Percentiles rank a stretch among this genome's conserved stretches.
These are phyloP conservation scores for Neltuma alba DNA, from an alignment of 306 rosid species.

Conservation along the genomic window DNA sequence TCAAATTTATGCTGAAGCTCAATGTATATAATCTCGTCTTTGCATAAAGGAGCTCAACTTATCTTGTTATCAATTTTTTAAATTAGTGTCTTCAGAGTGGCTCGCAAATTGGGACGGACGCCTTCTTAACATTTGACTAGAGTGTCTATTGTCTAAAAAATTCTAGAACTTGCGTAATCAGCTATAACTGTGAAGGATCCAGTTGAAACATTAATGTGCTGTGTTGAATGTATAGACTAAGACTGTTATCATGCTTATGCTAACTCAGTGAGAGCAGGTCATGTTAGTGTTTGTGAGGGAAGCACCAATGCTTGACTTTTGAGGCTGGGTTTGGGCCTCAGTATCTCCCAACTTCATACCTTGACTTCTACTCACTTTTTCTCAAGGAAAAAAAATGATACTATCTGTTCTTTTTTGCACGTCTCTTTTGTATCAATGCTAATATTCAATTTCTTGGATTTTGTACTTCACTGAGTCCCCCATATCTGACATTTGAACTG, in stretches of 20 bases:
- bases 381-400: background rate
- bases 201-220: background rate
- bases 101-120: slow-evolving; percentile 13
- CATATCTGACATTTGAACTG: background rate
- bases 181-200: background rate
- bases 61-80: slow-evolving; percentile 3
- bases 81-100: background rate
- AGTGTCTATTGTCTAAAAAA: background rate
- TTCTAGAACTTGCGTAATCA: background rate
- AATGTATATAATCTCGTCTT: slow-evolving; percentile 25
- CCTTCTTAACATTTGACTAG: slow-evolving; percentile 18
- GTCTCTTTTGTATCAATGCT: slow-evolving; percentile 17
- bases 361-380: background rate
- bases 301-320: background rate
- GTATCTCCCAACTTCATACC: slow-evolving; percentile 4
- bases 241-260: background rate
- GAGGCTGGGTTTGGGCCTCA: background rate
- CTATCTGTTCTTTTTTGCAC: background rate
- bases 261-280: slow-evolving; percentile 2
- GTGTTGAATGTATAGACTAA: background rate
- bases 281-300: background rate
- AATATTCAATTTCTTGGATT: slow-evolving; percentile 2
- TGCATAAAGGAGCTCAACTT: slow-evolving; percentile 10
- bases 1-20: slow-evolving; percentile 1
- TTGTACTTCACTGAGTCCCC: background rate